These are phyloP conservation scores for Lantana camara DNA, from an alignment of 257 asterid genomes.

Conservation along the genomic window DNA sequence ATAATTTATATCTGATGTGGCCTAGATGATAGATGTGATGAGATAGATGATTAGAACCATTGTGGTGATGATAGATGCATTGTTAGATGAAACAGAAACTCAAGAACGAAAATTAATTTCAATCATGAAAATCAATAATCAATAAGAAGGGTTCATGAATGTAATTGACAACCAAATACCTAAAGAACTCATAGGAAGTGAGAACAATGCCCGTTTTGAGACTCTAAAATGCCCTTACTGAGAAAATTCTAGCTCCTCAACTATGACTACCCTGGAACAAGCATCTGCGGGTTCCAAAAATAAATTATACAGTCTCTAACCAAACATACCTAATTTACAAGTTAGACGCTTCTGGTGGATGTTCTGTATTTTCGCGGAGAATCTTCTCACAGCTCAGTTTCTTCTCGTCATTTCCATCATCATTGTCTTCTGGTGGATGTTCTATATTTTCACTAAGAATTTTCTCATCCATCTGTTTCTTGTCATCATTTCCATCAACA, in stretches of 20 bases:
- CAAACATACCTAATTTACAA: conserved; percentile 60
- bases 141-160: conserved; percentile 42
- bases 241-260: conserved; percentile 47
- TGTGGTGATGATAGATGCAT: too few relatives aligned
- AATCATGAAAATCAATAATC: conserved; percentile 30
- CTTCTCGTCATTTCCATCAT: conserved; percentile 40
- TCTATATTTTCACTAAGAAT: conserved; percentile 43
- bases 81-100: conserved; percentile 16
- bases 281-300: conserved; percentile 47
- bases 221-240: conserved; percentile 40
- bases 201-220: conserved; percentile 36
- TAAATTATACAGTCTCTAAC: conserved; percentile 50
- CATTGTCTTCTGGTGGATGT: conserved; percentile 11
- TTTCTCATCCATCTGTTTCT: not conserved
- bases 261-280: conserved; percentile 44
- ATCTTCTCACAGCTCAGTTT: conserved; percentile 43
- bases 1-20: too few relatives aligned
- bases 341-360: conserved; percentile 39
- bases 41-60: not conserved
- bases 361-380: conserved; percentile 40
- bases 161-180: conserved; percentile 44
- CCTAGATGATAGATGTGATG: not conserved
- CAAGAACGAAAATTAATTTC: conserved; percentile 26
- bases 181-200: conserved; percentile 37
- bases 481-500: conserved; percentile 36